Base-by-base conservation (phyloP, 805 yeast genomes). In the Blastobotrys peoriensis region DNA sequence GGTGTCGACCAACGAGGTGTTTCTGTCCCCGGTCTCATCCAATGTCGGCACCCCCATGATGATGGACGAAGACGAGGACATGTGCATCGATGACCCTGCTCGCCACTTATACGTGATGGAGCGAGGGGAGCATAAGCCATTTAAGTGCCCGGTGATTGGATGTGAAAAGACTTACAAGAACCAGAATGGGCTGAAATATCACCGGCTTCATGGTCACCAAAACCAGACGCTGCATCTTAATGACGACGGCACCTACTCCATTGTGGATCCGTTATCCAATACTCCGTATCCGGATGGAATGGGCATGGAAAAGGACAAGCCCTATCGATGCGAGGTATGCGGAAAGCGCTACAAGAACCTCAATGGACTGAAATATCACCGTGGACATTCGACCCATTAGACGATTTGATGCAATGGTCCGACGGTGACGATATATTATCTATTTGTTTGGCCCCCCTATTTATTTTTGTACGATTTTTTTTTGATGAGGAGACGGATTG, bases 161-260 rank as follows among this genome's bases (percentile, higher is more conserved):
- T 93, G 98, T 66, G 97, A 89, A 57, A 93, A 93, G 71, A 89
- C 91, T 22, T 93, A 93, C 66, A 93, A 93, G 69, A 93, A 93
- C 65, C 98, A 93, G 68, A 93, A 93, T 61, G 98, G 98, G 15
- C 73, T 93, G 60, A 93, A 93, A 65, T 93, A 93, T 66, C 98
- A 93, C 67, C 76, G 96, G 53, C 70, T 84, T 46, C 98, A 91
- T 64, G 98, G 98, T 34, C 98, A 91, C 67, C 97, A 89, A 66
- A 89, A 91, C 62, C 98, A 91, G 66, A 87, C 86, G 30, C 68
- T 91, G 46, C 83, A 86, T 58, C 86, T 83, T 55, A 91, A 91
- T 61, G 84, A 88, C 9, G 98, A 91, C 61, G 98, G 98, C 3
- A 81, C 96, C 1, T 84, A 82, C 54, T 82, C 91, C 38, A 88